These are phyloP conservation scores for Blastobotrys terrestris DNA, from an alignment of 805 yeast species.

Conservation along the genomic window DNA sequence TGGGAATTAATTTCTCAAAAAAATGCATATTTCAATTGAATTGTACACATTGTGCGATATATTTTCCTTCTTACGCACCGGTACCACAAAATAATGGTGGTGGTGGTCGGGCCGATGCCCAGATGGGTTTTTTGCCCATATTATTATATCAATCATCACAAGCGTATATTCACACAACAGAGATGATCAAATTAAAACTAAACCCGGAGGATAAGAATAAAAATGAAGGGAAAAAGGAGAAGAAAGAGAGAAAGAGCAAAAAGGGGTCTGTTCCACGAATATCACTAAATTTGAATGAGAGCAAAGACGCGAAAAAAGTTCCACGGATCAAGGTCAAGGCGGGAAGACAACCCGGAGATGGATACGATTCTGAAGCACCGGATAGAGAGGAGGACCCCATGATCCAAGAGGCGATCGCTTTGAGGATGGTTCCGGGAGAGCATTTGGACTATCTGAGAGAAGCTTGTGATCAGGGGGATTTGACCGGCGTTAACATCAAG, in stretches of 20 bases:
- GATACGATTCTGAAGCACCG: conserved; percentile 95
- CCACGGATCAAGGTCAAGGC: conserved; percentile 52
- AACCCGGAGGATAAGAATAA: conserved; percentile 15
- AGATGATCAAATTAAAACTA: conserved; percentile 26
- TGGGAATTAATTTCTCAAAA: too few species aligned
- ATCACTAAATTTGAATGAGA: conserved; percentile 9
- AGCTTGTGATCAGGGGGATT: conserved; percentile 63
- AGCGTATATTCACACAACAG: neutral
- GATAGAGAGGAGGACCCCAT: conserved; percentile 93
- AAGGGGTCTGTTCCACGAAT: conserved; percentile 5
- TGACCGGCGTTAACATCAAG: conserved; percentile 62
- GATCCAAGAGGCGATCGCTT: conserved; percentile 75
- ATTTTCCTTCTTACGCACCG: too few species aligned
- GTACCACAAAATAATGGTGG: too few species aligned
- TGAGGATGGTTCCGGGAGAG: conserved; percentile 61
- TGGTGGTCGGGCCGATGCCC: too few species aligned
- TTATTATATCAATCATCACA: too few species aligned
- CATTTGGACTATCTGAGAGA: conserved; percentile 67
- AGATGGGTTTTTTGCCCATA: too few species aligned
- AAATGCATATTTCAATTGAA: too few species aligned
- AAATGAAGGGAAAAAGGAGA: conserved; percentile 4
- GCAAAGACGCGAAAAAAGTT: conserved; percentile 12
- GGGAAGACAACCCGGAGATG: conserved; percentile 79
- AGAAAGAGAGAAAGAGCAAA: conserved; percentile 1
- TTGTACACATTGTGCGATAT: too few species aligned